A percentile compares a stretch with the other conserved stretches of the same genome.
These are phyloP conservation scores for Ogataea degrootiae DNA, from an alignment of 805 yeast species.

Conservation along the genomic window DNA sequence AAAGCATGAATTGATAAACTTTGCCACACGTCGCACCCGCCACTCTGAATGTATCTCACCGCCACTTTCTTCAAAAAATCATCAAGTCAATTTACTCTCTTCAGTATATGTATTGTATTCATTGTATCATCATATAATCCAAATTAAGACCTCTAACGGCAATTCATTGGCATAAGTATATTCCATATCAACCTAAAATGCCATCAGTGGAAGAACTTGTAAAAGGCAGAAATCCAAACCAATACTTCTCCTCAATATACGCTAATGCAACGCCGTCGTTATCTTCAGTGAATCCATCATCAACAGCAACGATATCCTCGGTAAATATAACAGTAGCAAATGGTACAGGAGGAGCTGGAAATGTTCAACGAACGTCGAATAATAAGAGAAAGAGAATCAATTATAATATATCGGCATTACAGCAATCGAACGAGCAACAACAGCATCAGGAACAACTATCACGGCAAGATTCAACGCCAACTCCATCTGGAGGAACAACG, in stretches of 20 bases:
- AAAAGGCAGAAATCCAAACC: slow-evolving; percentile 19
- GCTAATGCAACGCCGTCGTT: slow-evolving; percentile 11
- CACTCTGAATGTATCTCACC: no score
- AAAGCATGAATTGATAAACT: no score
- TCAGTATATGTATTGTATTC: no score
- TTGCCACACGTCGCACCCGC: no score
- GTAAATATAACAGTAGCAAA: not conserved
- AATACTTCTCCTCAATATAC: slow-evolving; percentile 26
- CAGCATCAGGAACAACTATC: slow-evolving; percentile 10
- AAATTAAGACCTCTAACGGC: no score
- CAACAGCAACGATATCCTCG: not conserved
- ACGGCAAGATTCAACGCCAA: no score
- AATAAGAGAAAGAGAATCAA: slow-evolving; percentile 29
- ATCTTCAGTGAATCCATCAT: not conserved
- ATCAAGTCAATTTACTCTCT: no score
- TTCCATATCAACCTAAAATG: slow-evolving; percentile 10
- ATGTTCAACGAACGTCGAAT: slow-evolving; percentile 6
- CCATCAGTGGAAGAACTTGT: slow-evolving; percentile 28
- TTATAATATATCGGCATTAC: slow-evolving; percentile 28
- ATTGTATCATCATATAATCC: no score
- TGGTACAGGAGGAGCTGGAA: not conserved
- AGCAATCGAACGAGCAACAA: slow-evolving; percentile 27
- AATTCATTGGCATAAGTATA: no score
- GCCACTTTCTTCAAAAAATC: no score
- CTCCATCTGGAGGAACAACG: no score